phyloP scores from a whole-genome alignment of 768 basidiomycete species.

The Amyloporia xantha region DNA sequence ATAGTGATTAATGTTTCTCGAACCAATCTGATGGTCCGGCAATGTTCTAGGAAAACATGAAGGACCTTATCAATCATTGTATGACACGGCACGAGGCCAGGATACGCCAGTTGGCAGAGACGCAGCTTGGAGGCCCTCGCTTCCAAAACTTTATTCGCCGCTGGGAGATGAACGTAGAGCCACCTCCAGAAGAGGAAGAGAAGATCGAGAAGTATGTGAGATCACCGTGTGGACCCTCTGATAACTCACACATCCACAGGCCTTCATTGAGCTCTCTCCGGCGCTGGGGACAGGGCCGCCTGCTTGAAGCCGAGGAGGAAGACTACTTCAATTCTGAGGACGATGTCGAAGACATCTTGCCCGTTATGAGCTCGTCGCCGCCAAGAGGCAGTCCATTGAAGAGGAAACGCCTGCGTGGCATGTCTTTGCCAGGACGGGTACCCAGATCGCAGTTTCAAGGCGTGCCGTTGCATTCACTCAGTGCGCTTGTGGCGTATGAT shows the following conservation, averaged over 20 bases:
- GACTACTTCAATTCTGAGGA: constrained; percentile 90
- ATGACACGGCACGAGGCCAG: constrained; percentile 70
- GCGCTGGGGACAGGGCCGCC: constrained; percentile 33
- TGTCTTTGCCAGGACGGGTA: constrained; percentile 1
- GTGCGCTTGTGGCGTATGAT: constrained; percentile 73
- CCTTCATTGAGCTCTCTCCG: constrained; percentile 15
- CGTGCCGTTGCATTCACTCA: constrained; percentile 26
- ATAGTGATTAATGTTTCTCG: neutral
- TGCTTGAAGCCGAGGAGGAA: constrained; percentile 76
- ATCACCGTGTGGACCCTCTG: neutral
- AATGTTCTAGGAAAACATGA: constrained; percentile 69
- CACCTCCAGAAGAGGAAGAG: constrained; percentile 46
- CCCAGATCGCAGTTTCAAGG: neutral
- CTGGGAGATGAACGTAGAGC: constrained; percentile 92
- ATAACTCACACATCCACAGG: constrained; percentile 3
- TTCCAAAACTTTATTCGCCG: constrained; percentile 70
- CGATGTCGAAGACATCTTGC: constrained; percentile 48
- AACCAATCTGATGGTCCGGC: neutral
- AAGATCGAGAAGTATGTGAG: constrained; percentile 46
- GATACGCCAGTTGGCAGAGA: constrained; percentile 57
- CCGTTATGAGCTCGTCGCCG: constrained; percentile 26
- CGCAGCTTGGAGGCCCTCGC: constrained; percentile 53
- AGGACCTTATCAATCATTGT: constrained; percentile 75
- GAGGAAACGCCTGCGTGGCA: constrained; percentile 40
- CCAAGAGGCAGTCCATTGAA: constrained; percentile 38